phyloP scores from a whole-genome alignment of 257 asterid genomes.

The Solanum pinnatisectum region DNA sequence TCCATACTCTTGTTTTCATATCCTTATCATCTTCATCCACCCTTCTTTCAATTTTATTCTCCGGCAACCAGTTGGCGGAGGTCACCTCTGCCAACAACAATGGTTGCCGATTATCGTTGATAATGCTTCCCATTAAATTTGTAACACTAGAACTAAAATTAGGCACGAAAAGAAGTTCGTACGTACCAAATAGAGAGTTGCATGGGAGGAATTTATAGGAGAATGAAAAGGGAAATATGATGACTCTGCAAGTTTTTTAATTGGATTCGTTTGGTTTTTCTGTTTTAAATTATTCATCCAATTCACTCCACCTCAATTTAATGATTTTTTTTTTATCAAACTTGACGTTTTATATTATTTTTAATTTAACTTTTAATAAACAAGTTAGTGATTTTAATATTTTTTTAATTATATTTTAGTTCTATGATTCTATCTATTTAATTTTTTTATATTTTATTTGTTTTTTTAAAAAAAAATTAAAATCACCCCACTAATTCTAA shows the following conservation, averaged over 20 bases:
- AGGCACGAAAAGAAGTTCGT: neutral
- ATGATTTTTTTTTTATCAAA: no score
- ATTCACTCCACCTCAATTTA: no score
- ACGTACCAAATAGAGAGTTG: neutral
- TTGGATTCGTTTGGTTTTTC: no score
- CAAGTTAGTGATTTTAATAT: no score
- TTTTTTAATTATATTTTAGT: no score
- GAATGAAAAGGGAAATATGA: neutral
- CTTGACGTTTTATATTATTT: no score
- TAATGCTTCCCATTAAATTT: neutral
- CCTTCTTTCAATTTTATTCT: neutral
- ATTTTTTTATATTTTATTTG: no score
- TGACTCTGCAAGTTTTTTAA: neutral
- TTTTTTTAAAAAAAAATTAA: no score
- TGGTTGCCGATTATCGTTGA: neutral
- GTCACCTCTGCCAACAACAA: neutral
- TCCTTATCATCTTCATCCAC: neutral
- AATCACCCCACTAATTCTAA: no score
- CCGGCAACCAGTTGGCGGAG: neutral
- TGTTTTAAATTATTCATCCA: no score
- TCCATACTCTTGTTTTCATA: constrained; percentile 5
- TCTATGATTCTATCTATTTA: no score
- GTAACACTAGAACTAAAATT: neutral
- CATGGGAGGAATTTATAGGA: neutral
- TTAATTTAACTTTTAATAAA: no score